phyloP scores from a whole-genome alignment of 495 filamentous ascomycete genomes.

The Aspergillus wentii region DNA sequence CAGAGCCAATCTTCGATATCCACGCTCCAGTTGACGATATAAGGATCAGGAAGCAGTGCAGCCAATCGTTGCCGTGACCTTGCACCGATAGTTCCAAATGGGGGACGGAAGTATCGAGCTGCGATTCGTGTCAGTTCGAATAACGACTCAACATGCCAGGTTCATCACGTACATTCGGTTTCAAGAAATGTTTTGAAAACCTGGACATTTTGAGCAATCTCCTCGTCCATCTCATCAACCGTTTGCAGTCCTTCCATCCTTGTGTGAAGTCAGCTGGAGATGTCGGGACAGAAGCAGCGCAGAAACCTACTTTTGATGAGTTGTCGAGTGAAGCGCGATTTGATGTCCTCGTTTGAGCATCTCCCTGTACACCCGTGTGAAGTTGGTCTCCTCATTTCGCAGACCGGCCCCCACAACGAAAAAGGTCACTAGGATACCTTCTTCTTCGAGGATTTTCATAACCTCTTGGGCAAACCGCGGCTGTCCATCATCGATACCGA shows the following conservation, averaged over 20 bases:
- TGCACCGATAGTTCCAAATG: constrained; percentile 71
- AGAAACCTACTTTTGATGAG: constrained; percentile 56
- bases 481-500: constrained; percentile 76
- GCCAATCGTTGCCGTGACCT: constrained; percentile 63
- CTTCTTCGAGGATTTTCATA: constrained; percentile 59
- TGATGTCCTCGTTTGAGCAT: constrained; percentile 67
- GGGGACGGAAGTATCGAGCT: constrained; percentile 68
- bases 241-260: constrained; percentile 61
- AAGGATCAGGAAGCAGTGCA: constrained; percentile 41
- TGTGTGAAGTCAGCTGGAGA: neutral
- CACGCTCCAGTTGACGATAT: constrained; percentile 69
- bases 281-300: neutral
- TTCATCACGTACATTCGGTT: constrained; percentile 35
- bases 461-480: constrained; percentile 58
- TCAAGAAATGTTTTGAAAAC: constrained; percentile 50
- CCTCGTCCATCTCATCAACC: constrained; percentile 60
- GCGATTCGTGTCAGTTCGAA: no score
- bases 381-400: constrained; percentile 51
- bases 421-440: constrained; percentile 66
- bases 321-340: constrained; percentile 69
- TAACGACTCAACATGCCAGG: no score
- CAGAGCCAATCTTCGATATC: constrained; percentile 79
- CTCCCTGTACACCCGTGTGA: constrained; percentile 59
- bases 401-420: constrained; percentile 71
- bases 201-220: constrained; percentile 58